Percentiles rank a stretch among this genome's conserved stretches.
Conservation (phyloP, 768 basidiomycete genomes). For the Megacollybia marginata region DNA sequence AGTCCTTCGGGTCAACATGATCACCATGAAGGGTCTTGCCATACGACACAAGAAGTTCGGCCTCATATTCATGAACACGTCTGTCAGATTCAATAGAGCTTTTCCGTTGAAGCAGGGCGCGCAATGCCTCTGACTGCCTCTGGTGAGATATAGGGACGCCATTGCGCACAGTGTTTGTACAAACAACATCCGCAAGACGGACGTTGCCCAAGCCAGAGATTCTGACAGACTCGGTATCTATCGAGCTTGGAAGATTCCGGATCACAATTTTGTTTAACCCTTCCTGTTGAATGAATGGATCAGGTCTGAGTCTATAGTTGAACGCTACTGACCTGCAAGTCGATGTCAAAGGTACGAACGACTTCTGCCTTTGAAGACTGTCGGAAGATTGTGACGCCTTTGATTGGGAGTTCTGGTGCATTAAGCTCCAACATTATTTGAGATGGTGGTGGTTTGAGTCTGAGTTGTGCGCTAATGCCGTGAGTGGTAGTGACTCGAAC, state of each 20-base stretch:
- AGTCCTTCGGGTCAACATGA: slow-evolving; percentile 32
- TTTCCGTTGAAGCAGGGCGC: slow-evolving; percentile 28
- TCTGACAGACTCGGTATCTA: slow-evolving; percentile 46
- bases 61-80: slow-evolving; percentile 31
- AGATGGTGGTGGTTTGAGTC: too few relatives aligned
- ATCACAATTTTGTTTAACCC: slow-evolving; percentile 49
- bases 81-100: slow-evolving; percentile 28
- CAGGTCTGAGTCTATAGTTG: background rate
- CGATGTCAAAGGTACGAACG: slow-evolving; percentile 39
- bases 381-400: slow-evolving; percentile 45
- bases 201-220: slow-evolving; percentile 42
- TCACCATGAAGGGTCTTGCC: slow-evolving; percentile 31
- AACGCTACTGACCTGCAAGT: slow-evolving; percentile 34
- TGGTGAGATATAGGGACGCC: slow-evolving; percentile 9
- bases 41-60: slow-evolving; percentile 34
- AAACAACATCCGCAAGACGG: slow-evolving; percentile 50
- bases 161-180: slow-evolving; percentile 23
- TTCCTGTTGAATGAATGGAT: slow-evolving; percentile 24
- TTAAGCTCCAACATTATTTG: background rate
- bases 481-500: too few relatives aligned
- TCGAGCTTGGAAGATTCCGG: slow-evolving; percentile 36
- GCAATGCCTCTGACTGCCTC: slow-evolving; percentile 24
- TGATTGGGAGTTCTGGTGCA: slow-evolving; percentile 38
- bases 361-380: slow-evolving; percentile 51
- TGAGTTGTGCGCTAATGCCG: too few relatives aligned